Conservation (phyloP, 306 rosid genomes). For the Casuarina cunninghamiana region DNA sequence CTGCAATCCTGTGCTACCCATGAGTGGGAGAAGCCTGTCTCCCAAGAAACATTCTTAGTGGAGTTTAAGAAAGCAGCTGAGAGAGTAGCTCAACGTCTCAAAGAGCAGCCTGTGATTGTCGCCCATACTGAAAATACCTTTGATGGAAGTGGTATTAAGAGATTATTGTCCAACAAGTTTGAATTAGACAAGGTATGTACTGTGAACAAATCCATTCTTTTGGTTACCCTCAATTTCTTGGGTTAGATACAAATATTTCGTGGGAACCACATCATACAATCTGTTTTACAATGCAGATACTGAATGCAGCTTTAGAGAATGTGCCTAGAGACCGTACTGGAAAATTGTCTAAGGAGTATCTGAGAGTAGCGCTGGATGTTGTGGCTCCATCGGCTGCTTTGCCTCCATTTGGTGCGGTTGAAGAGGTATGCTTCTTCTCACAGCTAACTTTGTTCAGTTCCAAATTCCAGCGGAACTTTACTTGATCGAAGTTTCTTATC, state of each 20-base stretch:
- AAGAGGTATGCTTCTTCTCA: slow-evolving; percentile 51
- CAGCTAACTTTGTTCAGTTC: slow-evolving; percentile 6
- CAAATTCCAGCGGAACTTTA: not conserved
- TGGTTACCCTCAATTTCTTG: not conserved
- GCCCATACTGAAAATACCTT: slow-evolving; percentile 89
- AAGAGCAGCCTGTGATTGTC: slow-evolving; percentile 75
- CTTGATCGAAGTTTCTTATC: not conserved
- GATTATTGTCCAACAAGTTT: slow-evolving; percentile 81
- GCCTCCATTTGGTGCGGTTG: slow-evolving; percentile 83
- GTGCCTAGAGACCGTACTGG: slow-evolving; percentile 72
- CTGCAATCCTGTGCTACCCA: slow-evolving; percentile 42
- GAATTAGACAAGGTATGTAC: slow-evolving; percentile 82
- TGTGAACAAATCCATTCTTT: not conserved
- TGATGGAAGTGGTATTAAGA: slow-evolving; percentile 76
- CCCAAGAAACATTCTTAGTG: slow-evolving; percentile 68
- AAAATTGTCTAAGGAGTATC: slow-evolving; percentile 65
- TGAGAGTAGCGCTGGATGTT: slow-evolving; percentile 58
- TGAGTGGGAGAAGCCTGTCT: slow-evolving; percentile 48
- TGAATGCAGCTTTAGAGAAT: slow-evolving; percentile 58
- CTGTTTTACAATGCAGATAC: slow-evolving; percentile 46
- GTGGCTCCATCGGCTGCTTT: slow-evolving; percentile 80
- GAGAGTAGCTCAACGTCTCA: slow-evolving; percentile 53
- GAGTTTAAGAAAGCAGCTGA: slow-evolving; percentile 71
- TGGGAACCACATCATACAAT: slow-evolving; percentile 7
- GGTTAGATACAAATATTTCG: not conserved